A percentile compares a stretch with the other conserved stretches of the same genome.
These are phyloP conservation scores for Fusarium sp. DNA, from an alignment of 2,329 filamentous ascomycete genomes.

Conservation along the genomic window DNA sequence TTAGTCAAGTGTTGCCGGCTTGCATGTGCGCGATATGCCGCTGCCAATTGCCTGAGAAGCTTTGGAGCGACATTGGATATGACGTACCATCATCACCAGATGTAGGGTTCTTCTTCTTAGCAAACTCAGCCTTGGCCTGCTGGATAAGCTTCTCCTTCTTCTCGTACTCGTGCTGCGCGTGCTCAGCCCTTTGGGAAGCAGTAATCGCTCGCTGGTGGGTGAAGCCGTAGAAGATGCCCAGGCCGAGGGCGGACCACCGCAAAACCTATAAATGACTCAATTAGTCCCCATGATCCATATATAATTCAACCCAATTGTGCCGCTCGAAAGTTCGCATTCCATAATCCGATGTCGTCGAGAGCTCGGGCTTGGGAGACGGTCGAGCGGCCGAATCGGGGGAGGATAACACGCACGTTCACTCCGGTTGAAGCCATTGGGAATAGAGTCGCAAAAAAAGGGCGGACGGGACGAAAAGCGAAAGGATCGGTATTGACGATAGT, in stretches of 20 bases:
- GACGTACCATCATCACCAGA: conserved; percentile 51
- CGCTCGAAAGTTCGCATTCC: conserved; percentile 28
- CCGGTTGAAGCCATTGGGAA: conserved; percentile 73
- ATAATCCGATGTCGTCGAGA: conserved; percentile 29
- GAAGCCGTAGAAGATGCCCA: conserved; percentile 95
- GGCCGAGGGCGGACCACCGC: conserved; percentile 92
- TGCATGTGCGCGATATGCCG: conserved; percentile 13
- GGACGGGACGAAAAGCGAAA: conserved; percentile 53
- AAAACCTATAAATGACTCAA: conserved; percentile 75
- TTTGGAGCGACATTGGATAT: conserved; percentile 6
- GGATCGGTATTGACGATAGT: conserved; percentile 51
- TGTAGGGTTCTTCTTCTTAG: conserved; percentile 75
- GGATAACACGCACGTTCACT: conserved; percentile 70
- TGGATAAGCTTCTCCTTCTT: conserved; percentile 92
- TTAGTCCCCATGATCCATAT: conserved; percentile 43
- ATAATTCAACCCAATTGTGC: conserved; percentile 21
- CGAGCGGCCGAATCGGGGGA: conserved; percentile 44
- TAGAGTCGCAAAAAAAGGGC: conserved; percentile 57
- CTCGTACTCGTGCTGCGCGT: conserved; percentile 84
- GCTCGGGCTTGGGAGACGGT: conserved; percentile 36
- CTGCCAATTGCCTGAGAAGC: conserved; percentile 25
- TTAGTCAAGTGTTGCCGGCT: conserved; percentile 38
- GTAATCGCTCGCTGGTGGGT: conserved; percentile 89
- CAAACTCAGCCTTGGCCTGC: conserved; percentile 91
- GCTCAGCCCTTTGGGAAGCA: conserved; percentile 74